Evolutionary conservation across 2,329 filamentous ascomycete genomes (phyloP).

Genomic region (Colletotrichum falcatum): DNA sequence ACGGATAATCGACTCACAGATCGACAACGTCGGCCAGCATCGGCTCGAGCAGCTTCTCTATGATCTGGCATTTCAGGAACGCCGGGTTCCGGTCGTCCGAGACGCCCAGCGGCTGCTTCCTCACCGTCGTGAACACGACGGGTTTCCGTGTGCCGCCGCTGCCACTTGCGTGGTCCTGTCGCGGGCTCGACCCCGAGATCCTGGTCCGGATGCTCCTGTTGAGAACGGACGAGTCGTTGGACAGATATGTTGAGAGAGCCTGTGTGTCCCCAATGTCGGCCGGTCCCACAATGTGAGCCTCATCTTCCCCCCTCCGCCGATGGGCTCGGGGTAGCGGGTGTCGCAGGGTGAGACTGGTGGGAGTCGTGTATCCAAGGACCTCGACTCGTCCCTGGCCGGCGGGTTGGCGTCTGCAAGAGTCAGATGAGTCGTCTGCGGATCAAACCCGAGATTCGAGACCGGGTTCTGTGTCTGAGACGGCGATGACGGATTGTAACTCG

Average conservation of each 20-base stretch:
- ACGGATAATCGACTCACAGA: conserved; percentile 50
- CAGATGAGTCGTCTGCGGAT: not conserved
- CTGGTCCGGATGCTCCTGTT: conserved; percentile 27
- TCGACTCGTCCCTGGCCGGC: not conserved
- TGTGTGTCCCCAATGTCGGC: conserved; percentile 71
- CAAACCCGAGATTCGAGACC: not conserved
- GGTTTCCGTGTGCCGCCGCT: conserved; percentile 45
- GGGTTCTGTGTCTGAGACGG: conserved; percentile 6
- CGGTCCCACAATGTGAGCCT: conserved; percentile 69
- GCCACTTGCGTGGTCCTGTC: not conserved
- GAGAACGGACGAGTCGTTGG: conserved; percentile 29
- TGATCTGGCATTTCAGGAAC: conserved; percentile 63
- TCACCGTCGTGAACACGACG: conserved; percentile 60
- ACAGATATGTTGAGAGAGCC: conserved; percentile 61
- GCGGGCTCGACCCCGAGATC: conserved; percentile 33
- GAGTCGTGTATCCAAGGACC: conserved; percentile 6
- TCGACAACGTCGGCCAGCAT: conserved; percentile 63
- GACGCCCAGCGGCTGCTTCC: conserved; percentile 59
- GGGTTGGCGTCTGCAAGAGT: conserved; percentile 46
- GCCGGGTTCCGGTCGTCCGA: conserved; percentile 53
- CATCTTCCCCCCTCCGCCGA: conserved; percentile 50
- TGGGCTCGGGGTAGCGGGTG: conserved; percentile 27
- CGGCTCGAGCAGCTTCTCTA: conserved; percentile 70
- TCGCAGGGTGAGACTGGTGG: not conserved
- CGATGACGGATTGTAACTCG: not conserved